phyloP scores from a whole-genome alignment of 306 rosid genomes.

The Rosa lucieae region DNA sequence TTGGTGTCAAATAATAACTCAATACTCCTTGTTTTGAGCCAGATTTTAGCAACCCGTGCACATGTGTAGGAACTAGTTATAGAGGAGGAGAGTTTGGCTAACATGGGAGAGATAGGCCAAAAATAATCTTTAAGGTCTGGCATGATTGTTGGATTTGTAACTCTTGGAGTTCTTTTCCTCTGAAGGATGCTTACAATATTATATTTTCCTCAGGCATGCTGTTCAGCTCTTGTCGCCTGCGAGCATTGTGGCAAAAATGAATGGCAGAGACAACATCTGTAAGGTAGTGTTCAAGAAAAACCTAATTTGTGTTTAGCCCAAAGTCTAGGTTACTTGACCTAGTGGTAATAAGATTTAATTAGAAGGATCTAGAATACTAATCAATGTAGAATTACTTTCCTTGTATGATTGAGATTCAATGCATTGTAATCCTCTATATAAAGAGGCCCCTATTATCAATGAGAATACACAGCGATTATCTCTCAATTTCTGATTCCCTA shows the following conservation, averaged over 20 bases:
- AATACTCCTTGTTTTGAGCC: constrained; percentile 20
- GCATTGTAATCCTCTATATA: too few relatives aligned
- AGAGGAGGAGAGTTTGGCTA: constrained; percentile 89
- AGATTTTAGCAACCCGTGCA: constrained; percentile 87
- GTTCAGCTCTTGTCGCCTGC: constrained; percentile 90
- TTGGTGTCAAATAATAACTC: background rate
- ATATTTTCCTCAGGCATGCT: constrained; percentile 59
- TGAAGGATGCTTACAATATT: constrained; percentile 4
- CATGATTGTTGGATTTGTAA: constrained; percentile 8
- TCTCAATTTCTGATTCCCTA: too few relatives aligned
- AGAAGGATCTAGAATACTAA: too few relatives aligned
- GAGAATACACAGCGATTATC: too few relatives aligned
- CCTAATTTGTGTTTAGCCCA: too few relatives aligned
- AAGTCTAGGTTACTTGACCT: too few relatives aligned
- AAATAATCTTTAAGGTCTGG: constrained; percentile 72
- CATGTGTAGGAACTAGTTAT: constrained; percentile 80
- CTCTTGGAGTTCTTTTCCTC: constrained; percentile 2
- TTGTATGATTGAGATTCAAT: too few relatives aligned
- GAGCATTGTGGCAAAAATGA: constrained; percentile 82
- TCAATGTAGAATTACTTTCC: too few relatives aligned
- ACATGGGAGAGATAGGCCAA: constrained; percentile 85
- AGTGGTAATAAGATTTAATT: too few relatives aligned
- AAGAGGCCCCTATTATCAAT: too few relatives aligned
- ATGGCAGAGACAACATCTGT: constrained; percentile 77
- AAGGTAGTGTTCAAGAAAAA: too few relatives aligned